Percentiles rank a stretch among this genome's conserved stretches.
These are phyloP conservation scores for Cercospora sp. DNA, from an alignment of 2,329 filamentous ascomycete species.

Conservation along the genomic window DNA sequence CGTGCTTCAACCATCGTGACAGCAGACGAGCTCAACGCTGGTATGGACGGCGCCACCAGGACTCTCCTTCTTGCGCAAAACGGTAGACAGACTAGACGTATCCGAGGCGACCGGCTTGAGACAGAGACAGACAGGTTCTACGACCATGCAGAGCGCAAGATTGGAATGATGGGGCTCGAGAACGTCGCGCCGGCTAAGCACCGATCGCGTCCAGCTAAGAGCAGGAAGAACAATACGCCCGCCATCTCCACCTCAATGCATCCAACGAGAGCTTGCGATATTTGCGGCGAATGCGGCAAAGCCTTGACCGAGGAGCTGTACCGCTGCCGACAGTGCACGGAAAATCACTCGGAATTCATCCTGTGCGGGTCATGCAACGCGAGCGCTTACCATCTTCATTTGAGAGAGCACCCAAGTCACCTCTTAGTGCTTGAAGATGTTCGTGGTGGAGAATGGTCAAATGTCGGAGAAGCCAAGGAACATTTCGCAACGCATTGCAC, in stretches of 20 bases:
- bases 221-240: background rate
- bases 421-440: background rate
- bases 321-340: background rate
- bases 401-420: background rate
- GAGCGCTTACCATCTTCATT: background rate
- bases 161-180: background rate
- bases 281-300: background rate
- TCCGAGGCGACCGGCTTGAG: slow-evolving; percentile 9
- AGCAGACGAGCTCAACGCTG: background rate
- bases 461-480: background rate
- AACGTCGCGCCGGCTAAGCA: background rate
- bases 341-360: background rate
- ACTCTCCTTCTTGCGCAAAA: slow-evolving; percentile 9
- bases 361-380: slow-evolving; percentile 7
- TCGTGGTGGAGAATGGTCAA: background rate
- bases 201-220: background rate
- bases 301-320: background rate
- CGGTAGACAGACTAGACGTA: slow-evolving; percentile 2
- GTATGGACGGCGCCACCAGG: background rate
- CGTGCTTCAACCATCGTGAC: background rate
- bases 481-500: slow-evolving; percentile 11
- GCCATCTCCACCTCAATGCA: background rate
- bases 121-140: background rate
- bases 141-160: background rate
- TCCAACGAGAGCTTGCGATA: background rate